Conservation (phyloP, 2,329 filamentous ascomycete genomes). For the Diaporthe amygdali region DNA sequence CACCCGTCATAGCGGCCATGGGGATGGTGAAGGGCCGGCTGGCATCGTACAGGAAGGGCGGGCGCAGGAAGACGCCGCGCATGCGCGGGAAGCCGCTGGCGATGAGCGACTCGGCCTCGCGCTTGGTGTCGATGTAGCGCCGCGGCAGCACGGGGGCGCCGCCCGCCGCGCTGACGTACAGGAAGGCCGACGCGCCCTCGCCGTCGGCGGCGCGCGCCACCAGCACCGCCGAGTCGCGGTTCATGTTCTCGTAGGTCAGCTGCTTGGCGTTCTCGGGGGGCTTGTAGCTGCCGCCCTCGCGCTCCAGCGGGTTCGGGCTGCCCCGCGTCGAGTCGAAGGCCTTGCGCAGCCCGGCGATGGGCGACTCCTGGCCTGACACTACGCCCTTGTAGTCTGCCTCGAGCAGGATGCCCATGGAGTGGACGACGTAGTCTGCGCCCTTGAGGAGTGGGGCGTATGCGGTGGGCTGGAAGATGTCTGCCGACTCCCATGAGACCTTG, state of each 20-base stretch:
- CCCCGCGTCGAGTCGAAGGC: constrained; percentile 74
- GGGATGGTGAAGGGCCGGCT: constrained; percentile 83
- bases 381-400: constrained; percentile 98
- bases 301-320: constrained; percentile 71
- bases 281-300: constrained; percentile 62
- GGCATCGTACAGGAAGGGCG: constrained; percentile 88
- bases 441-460: constrained; percentile 80
- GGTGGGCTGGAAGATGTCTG: constrained; percentile 82
- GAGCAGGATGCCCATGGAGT: constrained; percentile 93
- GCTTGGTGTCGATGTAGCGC: constrained; percentile 89
- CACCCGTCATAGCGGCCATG: constrained; percentile 77
- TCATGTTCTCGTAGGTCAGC: constrained; percentile 97
- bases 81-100: constrained; percentile 73
- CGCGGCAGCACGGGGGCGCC: constrained; percentile 84
- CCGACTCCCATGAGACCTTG: constrained; percentile 84
- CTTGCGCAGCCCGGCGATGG: constrained; percentile 77
- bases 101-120: constrained; percentile 84
- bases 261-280: constrained; percentile 73
- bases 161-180: constrained; percentile 87
- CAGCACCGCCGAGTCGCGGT: constrained; percentile 84
- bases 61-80: constrained; percentile 81
- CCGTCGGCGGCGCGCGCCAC: constrained; percentile 77
- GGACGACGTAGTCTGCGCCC: constrained; percentile 83
- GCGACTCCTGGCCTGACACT: constrained; percentile 80
- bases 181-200: constrained; percentile 69